A percentile compares a stretch with the other conserved stretches of the same genome.
Conservation (phyloP, 805 yeast species). For the Scheffersomyces ergatensis region DNA sequence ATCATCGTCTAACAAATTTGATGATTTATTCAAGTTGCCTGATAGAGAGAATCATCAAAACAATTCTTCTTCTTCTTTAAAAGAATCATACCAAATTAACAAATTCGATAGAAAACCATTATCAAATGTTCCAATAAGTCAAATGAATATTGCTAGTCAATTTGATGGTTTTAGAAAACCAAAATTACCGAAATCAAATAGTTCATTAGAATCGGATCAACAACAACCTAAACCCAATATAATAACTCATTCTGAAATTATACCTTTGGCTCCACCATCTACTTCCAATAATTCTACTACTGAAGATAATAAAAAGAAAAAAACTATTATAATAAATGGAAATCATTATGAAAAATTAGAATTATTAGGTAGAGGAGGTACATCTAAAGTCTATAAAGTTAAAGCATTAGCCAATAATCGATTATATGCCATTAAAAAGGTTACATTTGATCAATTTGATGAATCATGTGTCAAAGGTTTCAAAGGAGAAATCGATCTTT, state of each 20-base stretch:
- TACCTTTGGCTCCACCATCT: neutral
- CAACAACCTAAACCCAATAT: conserved; percentile 1
- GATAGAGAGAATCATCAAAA: neutral
- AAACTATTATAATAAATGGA: conserved; percentile 46
- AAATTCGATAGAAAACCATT: conserved; percentile 5
- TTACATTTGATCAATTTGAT: conserved; percentile 77
- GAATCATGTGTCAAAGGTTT: conserved; percentile 71
- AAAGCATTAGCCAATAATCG: conserved; percentile 50
- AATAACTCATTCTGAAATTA: neutral
- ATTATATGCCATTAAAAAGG: conserved; percentile 77
- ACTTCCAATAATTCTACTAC: conserved; percentile 2
- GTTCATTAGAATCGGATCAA: neutral
- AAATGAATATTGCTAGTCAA: conserved; percentile 11
- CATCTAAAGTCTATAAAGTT: conserved; percentile 86
- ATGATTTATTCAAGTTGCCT: too few relatives aligned
- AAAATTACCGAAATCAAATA: conserved; percentile 16
- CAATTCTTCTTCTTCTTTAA: too few relatives aligned
- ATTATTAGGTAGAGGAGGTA: conserved; percentile 84
- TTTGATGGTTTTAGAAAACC: conserved; percentile 34
- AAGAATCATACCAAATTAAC: neutral
- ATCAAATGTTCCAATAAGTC: conserved; percentile 6
- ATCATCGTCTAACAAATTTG: too few relatives aligned
- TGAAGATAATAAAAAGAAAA: conserved; percentile 19
- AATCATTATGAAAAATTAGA: conserved; percentile 71
- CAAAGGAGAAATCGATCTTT: conserved; percentile 84